Evolutionary conservation across 139 green algal species (phyloP), one percentile per base, ranked within the genome.

Genomic region (Prasinococcaceae sp.): DNA sequence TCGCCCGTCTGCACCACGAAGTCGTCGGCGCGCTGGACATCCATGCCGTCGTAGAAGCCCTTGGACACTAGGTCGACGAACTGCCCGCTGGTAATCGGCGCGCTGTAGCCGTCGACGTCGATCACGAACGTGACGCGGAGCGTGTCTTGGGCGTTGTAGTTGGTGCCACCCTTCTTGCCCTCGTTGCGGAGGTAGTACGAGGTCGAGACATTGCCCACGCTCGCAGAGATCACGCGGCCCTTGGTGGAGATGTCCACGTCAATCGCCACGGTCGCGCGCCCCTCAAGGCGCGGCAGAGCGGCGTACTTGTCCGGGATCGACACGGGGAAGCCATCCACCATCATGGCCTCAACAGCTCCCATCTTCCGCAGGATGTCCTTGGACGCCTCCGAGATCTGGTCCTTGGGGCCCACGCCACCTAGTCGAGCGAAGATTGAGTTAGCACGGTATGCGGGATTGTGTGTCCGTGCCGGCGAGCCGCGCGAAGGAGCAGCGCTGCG

Each of bases 1-100:
- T 95, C 77, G 39, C 92, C 92, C 3, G 80, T 94, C 70, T 99
- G 92, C 55, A 99, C 89, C 44, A 99, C 85, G 61, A 98, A 94
- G 30, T 90, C 92, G 50, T 99, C 92, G 1, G 86, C 75, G 50
- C 62, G 62, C 30, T 95, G 86, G 36, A 99, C 83, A 54, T 93
- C 80, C 86, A 96, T 96, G 61, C 68, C 60, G 60, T 97, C 68
- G 58, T 99, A 99, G 65, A 96, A 97, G 16, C 68, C 58, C 14
- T 70, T 60, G 14, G 66, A 10, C 29, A 93, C 86, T 23, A 99
- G 81, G 73, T 99, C 92, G 17, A 89, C 54, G 66, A 99, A 99
- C 60, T 92, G 79, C 26, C 90, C 90, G 50, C 16, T 58, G 32
- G 77, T 88, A 20, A 99, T 66, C 19, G 92, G 92, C 1, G 92